Base-by-base conservation (phyloP, 306 rosid genomes). In the Vicia villosa region DNA sequence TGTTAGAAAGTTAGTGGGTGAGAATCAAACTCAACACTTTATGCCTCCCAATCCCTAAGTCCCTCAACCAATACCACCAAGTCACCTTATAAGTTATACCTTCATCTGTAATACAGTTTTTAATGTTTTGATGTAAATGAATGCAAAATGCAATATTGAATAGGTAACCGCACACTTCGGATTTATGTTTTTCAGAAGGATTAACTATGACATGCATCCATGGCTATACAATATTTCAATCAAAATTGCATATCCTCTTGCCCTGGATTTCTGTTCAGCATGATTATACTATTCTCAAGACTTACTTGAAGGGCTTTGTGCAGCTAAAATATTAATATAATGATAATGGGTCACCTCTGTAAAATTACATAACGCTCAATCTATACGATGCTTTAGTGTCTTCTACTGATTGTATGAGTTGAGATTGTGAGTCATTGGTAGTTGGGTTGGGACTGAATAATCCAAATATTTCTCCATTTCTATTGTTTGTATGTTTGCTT, bases 101-200 rank as follows among this genome's bases (percentile, higher is more conserved):
- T 34, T 10, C 3, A 34, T 63, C 47, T 45, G 19, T 46, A 57
- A n/a, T 54, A 30, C 47, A 49, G 59, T 40, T 45, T 64, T 26
- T 75, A 5, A 14, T 15, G 15, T 46, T 6, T 46, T 56, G n/a
- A 60, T 34, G 32, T 51, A 66, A 73, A 50, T 15, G 32, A 67
- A 32, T 67, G 51, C 36, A 43, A 20, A 66, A 16, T 66, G 61
- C 34, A 56, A 10, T 59, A 60, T 42, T 68, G 20, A 50, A 62
- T 43, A 38, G 76, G 56, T 34, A 34, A 20, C 43, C 57, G 38
- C 28, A 41, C 61, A 3, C 54, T 37, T n/a, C n/a, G 32, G 66
- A 36, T 58, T 37, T 58, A 65, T 65, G 50, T 43, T 49, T 60
- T 70, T 41, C 45, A 26, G 74, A 32, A 28, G 74, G 26, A 59